Conservation (phyloP, 768 basidiomycete genomes). For the Leccinum ochraceum region DNA sequence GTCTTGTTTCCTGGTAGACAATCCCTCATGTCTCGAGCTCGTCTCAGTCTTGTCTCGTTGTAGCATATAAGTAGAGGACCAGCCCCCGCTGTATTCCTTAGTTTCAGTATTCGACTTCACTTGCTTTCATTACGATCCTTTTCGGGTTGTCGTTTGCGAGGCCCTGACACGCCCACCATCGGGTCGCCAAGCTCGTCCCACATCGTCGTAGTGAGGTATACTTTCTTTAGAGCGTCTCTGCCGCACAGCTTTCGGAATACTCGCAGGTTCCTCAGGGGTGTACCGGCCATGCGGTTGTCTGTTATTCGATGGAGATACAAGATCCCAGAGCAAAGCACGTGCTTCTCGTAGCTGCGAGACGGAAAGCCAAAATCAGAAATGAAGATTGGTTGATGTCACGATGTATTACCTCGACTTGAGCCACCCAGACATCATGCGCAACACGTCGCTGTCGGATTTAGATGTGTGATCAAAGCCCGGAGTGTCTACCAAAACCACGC, state of each 20-base stretch:
- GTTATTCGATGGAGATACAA: constrained; percentile 44
- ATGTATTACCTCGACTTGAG: constrained; percentile 13
- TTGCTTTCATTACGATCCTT: background rate
- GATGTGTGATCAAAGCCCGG: constrained; percentile 26
- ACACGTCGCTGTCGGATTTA: constrained; percentile 13
- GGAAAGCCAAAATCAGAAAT: background rate
- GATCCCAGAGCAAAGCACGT: constrained; percentile 31
- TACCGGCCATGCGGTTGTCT: constrained; percentile 38
- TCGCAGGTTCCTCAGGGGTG: constrained; percentile 34
- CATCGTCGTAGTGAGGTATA: constrained; percentile 39
- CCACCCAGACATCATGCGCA: constrained; percentile 18
- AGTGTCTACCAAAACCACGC: constrained; percentile 26
- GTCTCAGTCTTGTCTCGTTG: too few relatives aligned
- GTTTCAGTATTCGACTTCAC: too few relatives aligned
- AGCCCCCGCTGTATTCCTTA: too few relatives aligned
- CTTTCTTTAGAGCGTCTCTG: constrained; percentile 28
- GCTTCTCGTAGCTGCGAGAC: constrained; percentile 5
- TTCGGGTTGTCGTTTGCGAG: too few relatives aligned
- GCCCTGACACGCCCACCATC: constrained; percentile 17
- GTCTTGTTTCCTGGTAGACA: too few relatives aligned
- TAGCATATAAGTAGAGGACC: too few relatives aligned
- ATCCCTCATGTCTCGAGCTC: too few relatives aligned
- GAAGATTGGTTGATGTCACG: too few relatives aligned
- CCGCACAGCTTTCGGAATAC: constrained; percentile 35
- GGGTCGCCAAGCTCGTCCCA: constrained; percentile 11